Base-by-base conservation (phyloP, 2,329 filamentous ascomycete species). In the Beauveria medogensis region DNA sequence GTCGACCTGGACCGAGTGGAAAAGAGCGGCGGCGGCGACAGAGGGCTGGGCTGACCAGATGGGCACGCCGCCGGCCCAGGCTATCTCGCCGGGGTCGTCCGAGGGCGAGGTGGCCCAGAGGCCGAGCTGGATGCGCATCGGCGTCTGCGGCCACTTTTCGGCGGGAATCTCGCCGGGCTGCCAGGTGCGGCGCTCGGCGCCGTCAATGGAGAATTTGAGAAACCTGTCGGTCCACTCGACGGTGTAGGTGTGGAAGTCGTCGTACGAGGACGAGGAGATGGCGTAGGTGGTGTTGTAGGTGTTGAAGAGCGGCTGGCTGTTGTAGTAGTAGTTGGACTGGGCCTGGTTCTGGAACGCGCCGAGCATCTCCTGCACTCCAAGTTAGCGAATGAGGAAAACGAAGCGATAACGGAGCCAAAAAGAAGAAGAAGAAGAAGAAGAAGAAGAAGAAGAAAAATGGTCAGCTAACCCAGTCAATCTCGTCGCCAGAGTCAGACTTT, bases 251-350 rank as follows among this genome's bases (percentile, higher is more conserved):
- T 89, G 85, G 67, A 78, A 80, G 28, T 67, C 67, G 55, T 70
- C 61, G 51, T 77, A 73, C 10, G 70, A 65, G 56, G 76, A 73
- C 57, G 71, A 72, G 50, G 66, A 58, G 51, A 86, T 74, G 28
- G 72, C 67, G 69, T 82, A 76, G 46, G 74, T 81, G 53, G 78
- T 75, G 65, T 81, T 78, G 67, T 78, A 81, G 43, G 74, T 75
- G 52, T 78, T 78, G 30, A 75, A 80, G 63, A 84, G 77, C 47
- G 82, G 83, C 69, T 69, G 63, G 60, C 86, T 87, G 75, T 90
- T 87, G 72, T 85, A 84, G 70, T 88, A 89, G 77, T 92, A 96
- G 76, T 95, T 95, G 65, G 83, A 86, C 72, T 93, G 89, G 3
- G 90, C 89, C 67, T 91, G 78, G 22, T 77, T 75, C 56, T 68